Conservation (phyloP, 768 basidiomycete genomes). For the Boletus reticuloceps region DNA sequence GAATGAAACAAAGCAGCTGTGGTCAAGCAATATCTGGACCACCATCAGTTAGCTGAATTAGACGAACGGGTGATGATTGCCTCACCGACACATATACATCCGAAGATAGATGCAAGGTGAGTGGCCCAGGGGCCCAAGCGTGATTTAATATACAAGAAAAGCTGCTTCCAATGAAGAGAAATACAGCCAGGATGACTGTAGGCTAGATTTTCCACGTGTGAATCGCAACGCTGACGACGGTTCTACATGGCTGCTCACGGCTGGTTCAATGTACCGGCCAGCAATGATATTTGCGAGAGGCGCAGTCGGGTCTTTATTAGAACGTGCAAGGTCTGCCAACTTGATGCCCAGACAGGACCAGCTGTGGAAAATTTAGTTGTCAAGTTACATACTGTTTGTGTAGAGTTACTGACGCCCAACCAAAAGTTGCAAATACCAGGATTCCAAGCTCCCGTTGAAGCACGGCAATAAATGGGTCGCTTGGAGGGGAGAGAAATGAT, state of each 20-base stretch:
- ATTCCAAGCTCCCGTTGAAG: constrained; percentile 63
- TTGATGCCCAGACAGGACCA: constrained; percentile 68
- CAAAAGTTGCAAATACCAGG: constrained; percentile 43
- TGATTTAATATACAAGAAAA: constrained; percentile 61
- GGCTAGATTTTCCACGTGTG: constrained; percentile 38
- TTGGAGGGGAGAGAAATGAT: constrained; percentile 63
- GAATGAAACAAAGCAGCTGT: constrained; percentile 58
- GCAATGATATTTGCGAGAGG: constrained; percentile 39
- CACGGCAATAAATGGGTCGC: constrained; percentile 64
- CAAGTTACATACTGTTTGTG: not conserved
- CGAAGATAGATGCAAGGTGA: constrained; percentile 55
- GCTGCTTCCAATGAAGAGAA: constrained; percentile 58
- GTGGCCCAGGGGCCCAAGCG: constrained; percentile 62
- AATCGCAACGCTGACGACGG: not conserved
- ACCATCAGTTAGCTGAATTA: not conserved
- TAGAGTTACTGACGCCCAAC: constrained; percentile 60
- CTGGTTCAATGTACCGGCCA: constrained; percentile 57
- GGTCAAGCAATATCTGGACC: constrained; percentile 54
- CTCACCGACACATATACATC: constrained; percentile 57
- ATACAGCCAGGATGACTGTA: constrained; percentile 42
- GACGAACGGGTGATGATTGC: not conserved
- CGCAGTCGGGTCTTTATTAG: constrained; percentile 38
- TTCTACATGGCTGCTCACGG: constrained; percentile 24
- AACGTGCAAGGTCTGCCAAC: constrained; percentile 56
- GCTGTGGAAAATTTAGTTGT: constrained; percentile 31